These are phyloP conservation scores for Leptographium wingfieldii DNA, from an alignment of 2,329 filamentous ascomycete genomes.

Conservation along the genomic window DNA sequence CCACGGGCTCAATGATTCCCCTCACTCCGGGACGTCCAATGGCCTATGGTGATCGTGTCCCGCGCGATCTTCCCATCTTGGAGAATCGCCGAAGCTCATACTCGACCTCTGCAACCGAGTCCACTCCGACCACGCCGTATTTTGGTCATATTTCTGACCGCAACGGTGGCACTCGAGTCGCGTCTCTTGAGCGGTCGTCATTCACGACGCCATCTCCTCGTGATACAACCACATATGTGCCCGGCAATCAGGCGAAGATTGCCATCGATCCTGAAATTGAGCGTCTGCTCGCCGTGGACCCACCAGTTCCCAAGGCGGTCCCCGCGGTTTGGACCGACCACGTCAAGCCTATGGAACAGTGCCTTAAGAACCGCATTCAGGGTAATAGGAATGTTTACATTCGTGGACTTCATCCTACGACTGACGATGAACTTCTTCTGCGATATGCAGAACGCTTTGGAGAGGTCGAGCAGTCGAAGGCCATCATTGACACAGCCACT, in stretches of 20 bases:
- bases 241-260: constrained; percentile 27
- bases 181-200: constrained; percentile 45
- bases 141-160: constrained; percentile 46
- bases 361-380: constrained; percentile 78
- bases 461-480: constrained; percentile 91
- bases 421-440: constrained; percentile 79
- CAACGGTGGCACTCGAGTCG: constrained; percentile 41
- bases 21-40: constrained; percentile 39
- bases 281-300: constrained; percentile 59
- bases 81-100: constrained; percentile 57
- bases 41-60: constrained; percentile 30
- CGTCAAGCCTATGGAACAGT: constrained; percentile 84
- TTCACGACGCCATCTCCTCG: constrained; percentile 57
- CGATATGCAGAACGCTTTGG: constrained; percentile 80
- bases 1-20: constrained; percentile 25
- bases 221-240: constrained; percentile 28
- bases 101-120: constrained; percentile 47
- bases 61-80: constrained; percentile 44
- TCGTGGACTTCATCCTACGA: constrained; percentile 86
- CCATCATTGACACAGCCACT: constrained; percentile 90
- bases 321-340: constrained; percentile 81
- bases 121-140: constrained; percentile 52
- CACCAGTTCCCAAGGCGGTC: constrained; percentile 74
- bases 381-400: constrained; percentile 98
- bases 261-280: constrained; percentile 41